Evolutionary conservation across 805 yeast genomes (phyloP).

Genomic region (Debaryomyces castellii): DNA sequence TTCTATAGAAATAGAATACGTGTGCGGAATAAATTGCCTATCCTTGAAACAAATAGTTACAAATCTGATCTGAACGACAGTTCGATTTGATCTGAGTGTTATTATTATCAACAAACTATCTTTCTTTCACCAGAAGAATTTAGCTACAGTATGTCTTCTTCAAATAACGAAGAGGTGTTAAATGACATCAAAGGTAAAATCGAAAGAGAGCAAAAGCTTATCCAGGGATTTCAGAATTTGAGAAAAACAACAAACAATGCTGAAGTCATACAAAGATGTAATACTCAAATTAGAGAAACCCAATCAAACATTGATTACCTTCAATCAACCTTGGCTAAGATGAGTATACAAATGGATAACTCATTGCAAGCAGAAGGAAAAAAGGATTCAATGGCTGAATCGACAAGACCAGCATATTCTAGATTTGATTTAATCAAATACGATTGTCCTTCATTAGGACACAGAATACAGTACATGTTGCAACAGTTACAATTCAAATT

Average conservation of each 20-base stretch:
- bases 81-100: background rate
- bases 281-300: slow-evolving; percentile 86
- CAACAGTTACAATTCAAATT: slow-evolving; percentile 92
- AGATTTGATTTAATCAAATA: slow-evolving; percentile 82
- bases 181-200: slow-evolving; percentile 81
- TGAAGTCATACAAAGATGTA: slow-evolving; percentile 86
- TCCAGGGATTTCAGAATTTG: slow-evolving; percentile 81
- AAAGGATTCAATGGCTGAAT: slow-evolving; percentile 5
- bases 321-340: slow-evolving; percentile 69
- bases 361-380: slow-evolving; percentile 4
- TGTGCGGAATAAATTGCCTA: background rate
- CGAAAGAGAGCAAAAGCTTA: slow-evolving; percentile 83
- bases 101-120: background rate
- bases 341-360: slow-evolving; percentile 26
- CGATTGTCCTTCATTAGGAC: slow-evolving; percentile 93
- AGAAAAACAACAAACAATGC: slow-evolving; percentile 76
- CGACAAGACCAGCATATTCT: slow-evolving; percentile 50
- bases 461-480: slow-evolving; percentile 90
- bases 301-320: slow-evolving; percentile 88
- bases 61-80: background rate
- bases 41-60: background rate
- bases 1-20: no score
- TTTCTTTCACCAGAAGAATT: background rate
- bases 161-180: slow-evolving; percentile 30
- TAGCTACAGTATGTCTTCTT: slow-evolving; percentile 1